phyloP scores from a whole-genome alignment of 805 yeast species.

The Kodamaea laetipori region DNA sequence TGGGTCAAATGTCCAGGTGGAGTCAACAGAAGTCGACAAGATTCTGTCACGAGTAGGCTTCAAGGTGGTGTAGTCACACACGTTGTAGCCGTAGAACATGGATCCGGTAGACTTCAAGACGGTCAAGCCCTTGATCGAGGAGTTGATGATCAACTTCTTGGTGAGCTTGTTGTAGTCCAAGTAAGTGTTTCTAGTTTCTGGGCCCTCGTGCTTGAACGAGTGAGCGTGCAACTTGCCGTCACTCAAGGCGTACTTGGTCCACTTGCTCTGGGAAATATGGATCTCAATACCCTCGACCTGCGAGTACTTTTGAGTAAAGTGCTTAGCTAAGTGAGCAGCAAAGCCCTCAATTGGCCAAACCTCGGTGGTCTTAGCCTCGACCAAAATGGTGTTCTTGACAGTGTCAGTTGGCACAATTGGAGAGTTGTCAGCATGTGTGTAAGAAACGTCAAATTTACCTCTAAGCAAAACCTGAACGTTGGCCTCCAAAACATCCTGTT shows the following conservation, averaged over 20 bases:
- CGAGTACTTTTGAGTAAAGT: conserved; percentile 72
- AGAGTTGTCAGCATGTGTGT: conserved; percentile 85
- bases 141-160: conserved; percentile 55
- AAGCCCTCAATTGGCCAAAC: conserved; percentile 91
- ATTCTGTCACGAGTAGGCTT: conserved; percentile 82
- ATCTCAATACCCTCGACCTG: conserved; percentile 77
- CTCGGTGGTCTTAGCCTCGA: conserved; percentile 79
- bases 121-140: conserved; percentile 76
- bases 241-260: conserved; percentile 71
- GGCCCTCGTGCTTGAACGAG: conserved; percentile 83
- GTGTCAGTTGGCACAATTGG: conserved; percentile 95
- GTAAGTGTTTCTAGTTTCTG: conserved; percentile 68
- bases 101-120: conserved; percentile 91
- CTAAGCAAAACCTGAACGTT: conserved; percentile 73
- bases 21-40: conserved; percentile 81
- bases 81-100: conserved; percentile 84
- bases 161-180: conserved; percentile 55
- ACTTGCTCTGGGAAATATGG: conserved; percentile 67
- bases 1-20: conserved; percentile 66
- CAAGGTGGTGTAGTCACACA: conserved; percentile 87
- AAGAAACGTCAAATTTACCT: conserved; percentile 79
- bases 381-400: conserved; percentile 82
- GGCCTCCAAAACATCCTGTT: conserved; percentile 84
- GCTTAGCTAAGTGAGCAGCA: conserved; percentile 81
- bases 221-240: conserved; percentile 78